Evolutionary conservation across 495 filamentous ascomycete species (phyloP).

Genomic region (Hypoxylon cercidicola): DNA sequence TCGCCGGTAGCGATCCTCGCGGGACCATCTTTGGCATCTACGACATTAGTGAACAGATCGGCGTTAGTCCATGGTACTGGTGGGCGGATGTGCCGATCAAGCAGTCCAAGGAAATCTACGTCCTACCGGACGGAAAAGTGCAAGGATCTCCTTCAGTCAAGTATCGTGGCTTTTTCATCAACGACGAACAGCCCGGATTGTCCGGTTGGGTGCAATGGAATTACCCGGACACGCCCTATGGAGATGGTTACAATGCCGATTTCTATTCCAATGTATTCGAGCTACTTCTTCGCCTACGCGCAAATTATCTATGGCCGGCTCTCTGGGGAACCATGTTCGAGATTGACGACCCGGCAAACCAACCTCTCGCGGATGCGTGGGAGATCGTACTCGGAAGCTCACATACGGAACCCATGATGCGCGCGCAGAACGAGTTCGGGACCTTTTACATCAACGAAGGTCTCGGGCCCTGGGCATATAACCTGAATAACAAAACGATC

Average conservation of each 20-base stretch:
- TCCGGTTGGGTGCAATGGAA: slow-evolving; percentile 72
- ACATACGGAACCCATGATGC: slow-evolving; percentile 80
- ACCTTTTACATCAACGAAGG: slow-evolving; percentile 58
- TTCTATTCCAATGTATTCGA: slow-evolving; percentile 79
- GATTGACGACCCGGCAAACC: slow-evolving; percentile 74
- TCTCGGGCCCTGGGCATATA: slow-evolving; percentile 71
- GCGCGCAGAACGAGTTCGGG: slow-evolving; percentile 75
- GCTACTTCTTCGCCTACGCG: slow-evolving; percentile 72
- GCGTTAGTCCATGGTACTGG: slow-evolving; percentile 81
- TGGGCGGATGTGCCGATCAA: slow-evolving; percentile 74
- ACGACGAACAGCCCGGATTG: slow-evolving; percentile 78
- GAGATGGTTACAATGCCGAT: slow-evolving; percentile 67
- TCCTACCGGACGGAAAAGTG: slow-evolving; percentile 60
- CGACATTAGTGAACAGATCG: slow-evolving; percentile 79
- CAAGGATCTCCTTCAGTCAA: slow-evolving; percentile 74
- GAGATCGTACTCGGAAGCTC: slow-evolving; percentile 77
- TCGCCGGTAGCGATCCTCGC: slow-evolving; percentile 74
- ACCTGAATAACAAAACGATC: slow-evolving; percentile 71
- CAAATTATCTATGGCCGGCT: slow-evolving; percentile 81
- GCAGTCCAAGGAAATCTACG: slow-evolving; percentile 65
- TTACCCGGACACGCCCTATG: slow-evolving; percentile 59
- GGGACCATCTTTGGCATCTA: slow-evolving; percentile 80
- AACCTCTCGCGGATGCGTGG: slow-evolving; percentile 75
- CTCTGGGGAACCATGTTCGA: slow-evolving; percentile 77
- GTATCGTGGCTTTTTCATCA: slow-evolving; percentile 82